phyloP scores from a whole-genome alignment of 768 basidiomycete species.

The Chalciporus piperatus region DNA sequence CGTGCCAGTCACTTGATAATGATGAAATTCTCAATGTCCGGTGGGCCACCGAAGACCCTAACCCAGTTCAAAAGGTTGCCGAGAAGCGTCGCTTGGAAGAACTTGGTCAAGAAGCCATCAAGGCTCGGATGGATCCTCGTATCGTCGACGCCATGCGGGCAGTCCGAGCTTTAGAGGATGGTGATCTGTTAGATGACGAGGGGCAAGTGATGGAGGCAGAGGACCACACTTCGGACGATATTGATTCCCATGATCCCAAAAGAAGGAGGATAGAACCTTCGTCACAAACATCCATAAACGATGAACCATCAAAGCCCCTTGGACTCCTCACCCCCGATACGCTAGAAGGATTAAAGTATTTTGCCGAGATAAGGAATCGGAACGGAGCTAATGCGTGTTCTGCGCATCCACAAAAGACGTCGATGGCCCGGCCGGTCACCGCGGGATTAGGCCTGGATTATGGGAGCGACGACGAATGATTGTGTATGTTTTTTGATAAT shows the following conservation, averaged over 20 bases:
- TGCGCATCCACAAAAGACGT: constrained; percentile 13
- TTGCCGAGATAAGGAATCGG: constrained; percentile 80
- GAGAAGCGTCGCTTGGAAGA: constrained; percentile 85
- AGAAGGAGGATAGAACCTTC: constrained; percentile 32
- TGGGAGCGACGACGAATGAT: constrained; percentile 69
- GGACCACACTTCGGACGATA: constrained; percentile 36
- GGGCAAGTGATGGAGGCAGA: constrained; percentile 33
- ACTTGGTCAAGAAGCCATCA: constrained; percentile 83
- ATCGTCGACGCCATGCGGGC: constrained; percentile 87
- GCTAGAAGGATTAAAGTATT: constrained; percentile 86
- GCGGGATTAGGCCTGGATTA: constrained; percentile 69
- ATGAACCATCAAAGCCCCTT: constrained; percentile 36
- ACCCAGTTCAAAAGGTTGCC: constrained; percentile 82
- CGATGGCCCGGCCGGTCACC: constrained; percentile 30
- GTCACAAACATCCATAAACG: constrained; percentile 26
- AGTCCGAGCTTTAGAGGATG: constrained; percentile 87
- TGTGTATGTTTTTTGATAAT: constrained; percentile 11
- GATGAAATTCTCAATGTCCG: constrained; percentile 98
- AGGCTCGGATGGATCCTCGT: constrained; percentile 77
- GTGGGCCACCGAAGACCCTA: constrained; percentile 99
- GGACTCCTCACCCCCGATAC: constrained; percentile 83
- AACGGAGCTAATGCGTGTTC: constrained; percentile 37
- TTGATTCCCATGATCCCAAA: constrained; percentile 35
- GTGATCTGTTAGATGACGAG: constrained; percentile 39
- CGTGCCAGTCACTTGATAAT: constrained; percentile 94